Base-by-base conservation (phyloP, 78 protist species). In the Ministeria vibrans region DNA sequence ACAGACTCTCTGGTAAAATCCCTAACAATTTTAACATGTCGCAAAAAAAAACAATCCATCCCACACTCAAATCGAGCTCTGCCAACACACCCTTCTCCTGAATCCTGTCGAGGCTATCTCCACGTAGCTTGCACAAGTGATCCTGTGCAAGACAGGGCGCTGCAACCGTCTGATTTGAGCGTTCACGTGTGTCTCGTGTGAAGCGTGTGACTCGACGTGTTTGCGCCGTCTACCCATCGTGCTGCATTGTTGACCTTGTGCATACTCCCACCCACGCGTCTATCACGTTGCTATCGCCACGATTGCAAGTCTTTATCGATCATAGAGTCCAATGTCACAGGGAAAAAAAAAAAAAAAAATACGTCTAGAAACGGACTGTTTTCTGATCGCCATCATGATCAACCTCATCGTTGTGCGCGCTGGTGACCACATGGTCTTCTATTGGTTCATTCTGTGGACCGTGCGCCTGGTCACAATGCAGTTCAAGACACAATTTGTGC, bases 391-490 rank as follows among this genome's bases (percentile, higher is more conserved):
- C 62, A 53, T 53, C 62, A 23, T 53, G 22, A 22, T 53, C 62
- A 22, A 23, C 32, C 62, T 53, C 62, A 53, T 18, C 18, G 32
- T 53, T 53, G 18, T 53, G 62, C 62, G 18, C 32, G 22, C 22
- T 18, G 22, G 62, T 22, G 22, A 53, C 62, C 22, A 18, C 62
- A 23, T 53, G 62, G 32, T 53, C 62, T 23, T 53, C 32, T 53
- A 18, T 53, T 53, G 18, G 62, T 23, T 23, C 32, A 22, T 53
- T 18, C 62, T 22, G 18, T 23, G 62, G 32, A 18, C 18, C 62
- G 62, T 53, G 62, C 32, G 22, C 32, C 62, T 79, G 77, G 55
- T 42, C 42, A 53, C 77, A 7, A 22, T 15, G 51, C 43, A 81
- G 34, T 85, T 82, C 90, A 87, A 91, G 59, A 90, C n/a, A n/a